Evolutionary conservation across 192 early-diverging fungal genomes (phyloP).

Genomic region (Coemansia sp.): DNA sequence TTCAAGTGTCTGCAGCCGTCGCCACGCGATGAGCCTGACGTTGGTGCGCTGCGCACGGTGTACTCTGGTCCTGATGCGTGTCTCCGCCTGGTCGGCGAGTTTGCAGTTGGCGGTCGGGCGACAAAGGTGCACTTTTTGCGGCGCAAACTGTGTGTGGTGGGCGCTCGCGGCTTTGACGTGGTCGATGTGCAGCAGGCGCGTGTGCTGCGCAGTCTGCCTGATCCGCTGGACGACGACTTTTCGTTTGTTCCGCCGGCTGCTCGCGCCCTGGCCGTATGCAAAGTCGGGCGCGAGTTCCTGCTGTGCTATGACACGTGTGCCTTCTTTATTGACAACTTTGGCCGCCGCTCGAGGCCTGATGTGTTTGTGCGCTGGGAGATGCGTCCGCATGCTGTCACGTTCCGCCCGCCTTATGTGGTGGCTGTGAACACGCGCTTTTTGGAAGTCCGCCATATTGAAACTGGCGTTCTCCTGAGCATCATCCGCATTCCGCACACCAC

Average conservation of each 20-base stretch:
- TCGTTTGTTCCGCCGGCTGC: conserved; percentile 38
- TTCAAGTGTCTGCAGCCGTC: conserved; percentile 55
- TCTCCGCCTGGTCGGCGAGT: conserved; percentile 46
- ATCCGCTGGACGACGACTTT: conserved; percentile 52
- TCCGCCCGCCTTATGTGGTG: conserved; percentile 78
- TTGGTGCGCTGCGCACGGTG: conserved; percentile 29
- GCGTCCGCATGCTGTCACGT: conserved; percentile 71
- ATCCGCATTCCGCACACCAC: conserved; percentile 31
- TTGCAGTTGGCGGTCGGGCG: conserved; percentile 58
- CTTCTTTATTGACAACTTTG: conserved; percentile 89
- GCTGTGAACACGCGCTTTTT: conserved; percentile 88
- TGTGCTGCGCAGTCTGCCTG: conserved; percentile 35
- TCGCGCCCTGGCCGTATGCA: conserved; percentile 40
- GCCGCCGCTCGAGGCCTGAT: conserved; percentile 66
- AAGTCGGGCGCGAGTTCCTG: conserved; percentile 68
- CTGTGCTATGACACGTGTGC: conserved; percentile 92
- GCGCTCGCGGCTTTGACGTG: conserved; percentile 89
- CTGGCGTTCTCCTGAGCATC: conserved; percentile 60
- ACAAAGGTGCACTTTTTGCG: conserved; percentile 78
- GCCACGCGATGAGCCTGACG: neutral
- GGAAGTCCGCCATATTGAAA: conserved; percentile 81
- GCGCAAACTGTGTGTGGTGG: conserved; percentile 84
- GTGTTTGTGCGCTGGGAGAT: conserved; percentile 88
- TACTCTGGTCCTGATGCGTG: conserved; percentile 27
- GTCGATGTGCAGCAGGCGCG: conserved; percentile 65